phyloP scores from a whole-genome alignment of 1,139 yeast species.

The Tardiomyces blankii region DNA sequence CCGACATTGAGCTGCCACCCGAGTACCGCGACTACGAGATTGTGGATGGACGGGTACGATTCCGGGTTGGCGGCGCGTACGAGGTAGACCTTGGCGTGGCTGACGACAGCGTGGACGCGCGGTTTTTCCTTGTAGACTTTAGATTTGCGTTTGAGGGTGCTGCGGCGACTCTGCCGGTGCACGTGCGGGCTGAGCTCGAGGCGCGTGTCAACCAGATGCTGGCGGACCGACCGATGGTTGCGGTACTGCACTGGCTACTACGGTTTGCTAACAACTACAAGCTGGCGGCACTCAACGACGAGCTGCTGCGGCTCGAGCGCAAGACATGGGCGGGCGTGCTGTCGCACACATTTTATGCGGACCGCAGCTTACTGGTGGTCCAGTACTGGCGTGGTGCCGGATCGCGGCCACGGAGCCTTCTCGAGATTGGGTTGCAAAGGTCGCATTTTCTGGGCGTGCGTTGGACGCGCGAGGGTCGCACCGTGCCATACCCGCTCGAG shows the following conservation, averaged over 20 bases:
- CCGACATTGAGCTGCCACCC: slow-evolving; percentile 40
- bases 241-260: slow-evolving; percentile 58
- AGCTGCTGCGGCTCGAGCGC: slow-evolving; percentile 42
- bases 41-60: slow-evolving; percentile 65
- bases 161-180: slow-evolving; percentile 22
- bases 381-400: slow-evolving; percentile 56
- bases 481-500: background rate
- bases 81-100: slow-evolving; percentile 62
- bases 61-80: slow-evolving; percentile 55
- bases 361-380: slow-evolving; percentile 46
- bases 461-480: background rate
- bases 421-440: slow-evolving; percentile 42
- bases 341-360: slow-evolving; percentile 56
- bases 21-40: slow-evolving; percentile 53
- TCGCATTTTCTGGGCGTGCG: background rate
- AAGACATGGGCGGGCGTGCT: slow-evolving; percentile 61
- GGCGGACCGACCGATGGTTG: slow-evolving; percentile 40
- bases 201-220: slow-evolving; percentile 46
- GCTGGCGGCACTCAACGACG: slow-evolving; percentile 56
- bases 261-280: slow-evolving; percentile 66
- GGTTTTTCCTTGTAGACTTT: slow-evolving; percentile 71
- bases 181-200: slow-evolving; percentile 40
- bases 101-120: slow-evolving; percentile 47
- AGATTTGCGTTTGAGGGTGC: slow-evolving; percentile 35
- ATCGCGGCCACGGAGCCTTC: slow-evolving; percentile 34